phyloP scores from a whole-genome alignment of 176 grass and related monocot species.

The Ensete glaucum region DNA sequence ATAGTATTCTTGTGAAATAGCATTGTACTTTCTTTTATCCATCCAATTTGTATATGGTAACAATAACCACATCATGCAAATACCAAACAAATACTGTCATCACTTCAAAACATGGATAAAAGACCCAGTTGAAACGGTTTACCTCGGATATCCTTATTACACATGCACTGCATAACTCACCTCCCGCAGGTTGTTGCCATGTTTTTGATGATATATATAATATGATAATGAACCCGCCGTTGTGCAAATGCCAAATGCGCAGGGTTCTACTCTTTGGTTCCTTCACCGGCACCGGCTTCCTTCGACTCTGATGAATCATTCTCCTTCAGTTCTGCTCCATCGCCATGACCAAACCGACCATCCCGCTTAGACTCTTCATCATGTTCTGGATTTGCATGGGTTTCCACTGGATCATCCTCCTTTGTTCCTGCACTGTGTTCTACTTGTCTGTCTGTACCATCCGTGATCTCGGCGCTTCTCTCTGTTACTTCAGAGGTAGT shows the following conservation, averaged over 20 bases:
- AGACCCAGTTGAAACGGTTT: no score
- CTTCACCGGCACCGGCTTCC: neutral
- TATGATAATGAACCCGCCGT: no score
- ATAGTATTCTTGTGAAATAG: no score
- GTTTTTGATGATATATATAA: no score
- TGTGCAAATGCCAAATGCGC: neutral
- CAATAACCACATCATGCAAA: no score
- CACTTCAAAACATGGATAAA: no score
- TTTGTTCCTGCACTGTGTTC: neutral
- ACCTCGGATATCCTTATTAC: no score
- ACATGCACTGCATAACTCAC: no score
- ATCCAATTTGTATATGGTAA: no score
- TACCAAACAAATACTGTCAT: no score
- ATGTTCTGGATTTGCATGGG: neutral
- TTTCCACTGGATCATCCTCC: conserved; percentile 10
- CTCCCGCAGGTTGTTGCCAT: no score
- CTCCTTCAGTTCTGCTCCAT: conserved; percentile 2
- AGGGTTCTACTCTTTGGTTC: neutral
- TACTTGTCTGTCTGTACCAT: neutral
- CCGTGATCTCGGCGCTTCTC: neutral
- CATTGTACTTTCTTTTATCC: no score
- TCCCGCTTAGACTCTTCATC: conserved; percentile 7
- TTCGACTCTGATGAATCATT: conserved; percentile 5
- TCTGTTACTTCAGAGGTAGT: neutral
- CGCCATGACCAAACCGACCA: neutral